phyloP scores from a whole-genome alignment of 2,329 filamentous ascomycete genomes.

The Neurospora sp. region DNA sequence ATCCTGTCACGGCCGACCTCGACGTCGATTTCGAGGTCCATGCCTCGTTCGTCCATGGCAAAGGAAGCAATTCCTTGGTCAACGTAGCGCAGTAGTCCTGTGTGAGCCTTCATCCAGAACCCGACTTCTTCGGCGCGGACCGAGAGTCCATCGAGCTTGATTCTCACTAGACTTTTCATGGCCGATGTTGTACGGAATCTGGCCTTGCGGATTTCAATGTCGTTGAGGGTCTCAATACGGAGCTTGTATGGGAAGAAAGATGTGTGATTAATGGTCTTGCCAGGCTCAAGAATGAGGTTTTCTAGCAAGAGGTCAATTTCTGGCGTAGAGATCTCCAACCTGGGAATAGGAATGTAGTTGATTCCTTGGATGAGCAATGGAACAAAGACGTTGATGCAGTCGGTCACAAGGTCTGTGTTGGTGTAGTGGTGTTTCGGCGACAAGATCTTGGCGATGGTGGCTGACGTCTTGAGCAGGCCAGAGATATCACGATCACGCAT shows the following conservation, averaged over 20 bases:
- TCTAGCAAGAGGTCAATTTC: constrained; percentile 80
- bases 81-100: constrained; percentile 61
- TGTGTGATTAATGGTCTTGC: constrained; percentile 69
- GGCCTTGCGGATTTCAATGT: constrained; percentile 75
- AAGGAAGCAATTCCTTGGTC: constrained; percentile 84
- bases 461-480: constrained; percentile 55
- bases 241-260: constrained; percentile 85
- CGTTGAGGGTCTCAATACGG: constrained; percentile 73
- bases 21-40: constrained; percentile 78
- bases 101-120: constrained; percentile 78
- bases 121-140: constrained; percentile 79
- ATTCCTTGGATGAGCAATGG: constrained; percentile 67
- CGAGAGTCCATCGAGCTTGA: constrained; percentile 75
- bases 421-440: constrained; percentile 54
- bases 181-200: constrained; percentile 56
- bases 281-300: constrained; percentile 84
- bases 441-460: constrained; percentile 59
- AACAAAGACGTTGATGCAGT: constrained; percentile 70
- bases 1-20: constrained; percentile 70
- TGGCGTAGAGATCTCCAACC: constrained; percentile 77
- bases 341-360: constrained; percentile 82
- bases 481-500: constrained; percentile 62
- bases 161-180: constrained; percentile 61
- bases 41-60: constrained; percentile 72
- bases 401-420: constrained; percentile 64